These are phyloP conservation scores for Ophiognomonia clavigignenti-juglandacearum DNA, from an alignment of 2,329 filamentous ascomycete genomes.

Conservation along the genomic window DNA sequence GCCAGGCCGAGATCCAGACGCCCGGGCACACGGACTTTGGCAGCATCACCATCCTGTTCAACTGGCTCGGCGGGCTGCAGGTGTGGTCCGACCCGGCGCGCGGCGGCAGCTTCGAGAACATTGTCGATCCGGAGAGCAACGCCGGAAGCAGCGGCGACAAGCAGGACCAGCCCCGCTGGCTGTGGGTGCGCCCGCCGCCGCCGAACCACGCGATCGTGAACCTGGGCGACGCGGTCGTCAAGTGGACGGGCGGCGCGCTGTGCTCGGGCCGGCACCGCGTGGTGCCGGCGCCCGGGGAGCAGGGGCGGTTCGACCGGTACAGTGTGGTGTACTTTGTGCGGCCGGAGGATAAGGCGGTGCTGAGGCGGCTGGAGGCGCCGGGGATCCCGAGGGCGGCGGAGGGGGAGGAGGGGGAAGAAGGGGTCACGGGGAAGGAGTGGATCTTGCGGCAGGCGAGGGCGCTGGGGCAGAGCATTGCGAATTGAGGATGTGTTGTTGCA, in stretches of 20 bases:
- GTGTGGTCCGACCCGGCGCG: constrained; percentile 20
- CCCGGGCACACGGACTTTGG: constrained; percentile 33
- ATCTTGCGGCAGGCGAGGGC: constrained; percentile 11
- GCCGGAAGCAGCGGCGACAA: background rate
- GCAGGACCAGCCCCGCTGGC: constrained; percentile 21
- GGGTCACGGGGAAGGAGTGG: constrained; percentile 16
- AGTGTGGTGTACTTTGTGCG: constrained; percentile 18
- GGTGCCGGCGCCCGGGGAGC: constrained; percentile 22
- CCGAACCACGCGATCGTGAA: constrained; percentile 31
- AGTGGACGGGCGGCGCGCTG: constrained; percentile 28
- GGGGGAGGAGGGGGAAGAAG: constrained; percentile 2
- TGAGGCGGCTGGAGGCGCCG: constrained; percentile 13
- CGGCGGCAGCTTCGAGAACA: constrained; percentile 12
- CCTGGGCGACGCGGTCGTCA: constrained; percentile 31
- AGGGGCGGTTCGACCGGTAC: constrained; percentile 14
- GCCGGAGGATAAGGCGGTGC: constrained; percentile 16
- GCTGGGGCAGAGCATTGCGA: constrained; percentile 3
- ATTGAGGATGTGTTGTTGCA: background rate
- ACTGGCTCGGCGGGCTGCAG: constrained; percentile 33
- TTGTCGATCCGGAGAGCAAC: constrained; percentile 11
- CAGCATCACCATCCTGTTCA: constrained; percentile 33
- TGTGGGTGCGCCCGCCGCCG: constrained; percentile 28
- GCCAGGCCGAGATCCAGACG: constrained; percentile 17
- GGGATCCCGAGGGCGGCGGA: constrained; percentile 14
- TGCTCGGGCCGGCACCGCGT: constrained; percentile 30